phyloP scores from a whole-genome alignment of 345 rosid genomes.

The sweet orange (Citrus sinensis) region DVS_A1.0 CM039167.1:6048001-6048500 shows the following conservation, averaged over 20 bases:
- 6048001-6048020: background rate
- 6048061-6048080: constrained; percentile 8
- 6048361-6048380: background rate
- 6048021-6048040: background rate
- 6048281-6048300: background rate
- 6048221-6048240: background rate
- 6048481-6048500: background rate
- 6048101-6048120: background rate
- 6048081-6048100: background rate
- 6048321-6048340: background rate
- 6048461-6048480: constrained; percentile 8
- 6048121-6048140: background rate
- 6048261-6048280: background rate
- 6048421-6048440: constrained; percentile 19
- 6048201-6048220: background rate
- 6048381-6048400: background rate
- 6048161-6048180: background rate
- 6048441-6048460: constrained; percentile 8
- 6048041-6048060: background rate
- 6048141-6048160: background rate
- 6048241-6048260: background rate
- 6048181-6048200: constrained; percentile 8
- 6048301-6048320: background rate
- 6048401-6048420: constrained; percentile 27
- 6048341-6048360: constrained; percentile 10